Evolutionary conservation across 345 rosid species (phyloP).

Genomic region (Capsella bursapastoris): DNA sequence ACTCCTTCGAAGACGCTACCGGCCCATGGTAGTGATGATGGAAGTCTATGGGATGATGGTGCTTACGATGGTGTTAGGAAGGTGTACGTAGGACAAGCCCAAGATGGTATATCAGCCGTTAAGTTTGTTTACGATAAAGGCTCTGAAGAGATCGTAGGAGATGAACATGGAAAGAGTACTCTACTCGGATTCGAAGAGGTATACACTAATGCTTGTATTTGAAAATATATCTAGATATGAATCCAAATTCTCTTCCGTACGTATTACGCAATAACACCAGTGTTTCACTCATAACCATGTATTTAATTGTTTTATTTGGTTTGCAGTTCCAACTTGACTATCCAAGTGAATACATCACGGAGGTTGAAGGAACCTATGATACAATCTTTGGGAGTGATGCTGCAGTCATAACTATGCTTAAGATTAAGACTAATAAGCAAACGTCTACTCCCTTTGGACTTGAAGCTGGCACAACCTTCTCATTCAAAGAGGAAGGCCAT

Average conservation of each 20-base stretch:
- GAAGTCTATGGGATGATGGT: constrained; percentile 45
- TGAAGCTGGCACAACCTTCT: constrained; percentile 22
- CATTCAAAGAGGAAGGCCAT: constrained; percentile 10
- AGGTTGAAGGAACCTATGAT: constrained; percentile 27
- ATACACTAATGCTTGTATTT: neutral
- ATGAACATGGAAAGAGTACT: constrained; percentile 32
- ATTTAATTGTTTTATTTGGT: neutral
- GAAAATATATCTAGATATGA: neutral
- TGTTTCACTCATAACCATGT: neutral
- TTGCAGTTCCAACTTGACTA: constrained; percentile 40
- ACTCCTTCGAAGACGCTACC: neutral
- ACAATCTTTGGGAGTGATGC: constrained; percentile 19
- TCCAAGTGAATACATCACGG: constrained; percentile 43
- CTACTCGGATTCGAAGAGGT: constrained; percentile 40
- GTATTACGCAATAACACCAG: neutral
- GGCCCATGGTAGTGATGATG: constrained; percentile 35
- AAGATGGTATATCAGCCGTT: constrained; percentile 35
- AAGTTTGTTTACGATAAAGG: constrained; percentile 37
- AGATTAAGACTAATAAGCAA: constrained; percentile 39
- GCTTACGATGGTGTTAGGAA: constrained; percentile 39
- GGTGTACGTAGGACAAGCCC: constrained; percentile 37
- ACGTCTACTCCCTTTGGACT: constrained; percentile 39
- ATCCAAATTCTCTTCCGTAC: neutral
- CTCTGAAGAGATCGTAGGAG: neutral
- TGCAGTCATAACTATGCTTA: constrained; percentile 29